These are phyloP conservation scores for Verticillium klebahnii DNA, from an alignment of 2,329 filamentous ascomycete species.

Conservation along the genomic window DNA sequence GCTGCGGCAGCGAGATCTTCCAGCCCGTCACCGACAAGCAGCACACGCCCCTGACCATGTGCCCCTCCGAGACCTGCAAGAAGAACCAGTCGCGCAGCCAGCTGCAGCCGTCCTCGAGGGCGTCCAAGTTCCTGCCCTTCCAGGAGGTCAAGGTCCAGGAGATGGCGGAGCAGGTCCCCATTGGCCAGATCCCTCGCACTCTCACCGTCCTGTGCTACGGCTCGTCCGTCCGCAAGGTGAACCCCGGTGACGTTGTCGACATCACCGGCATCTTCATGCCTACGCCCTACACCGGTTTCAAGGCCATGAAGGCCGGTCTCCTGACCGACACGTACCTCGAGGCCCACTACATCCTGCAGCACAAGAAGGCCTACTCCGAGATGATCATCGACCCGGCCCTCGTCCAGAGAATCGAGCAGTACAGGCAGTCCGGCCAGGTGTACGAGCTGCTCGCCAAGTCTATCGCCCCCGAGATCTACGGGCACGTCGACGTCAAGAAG, in stretches of 20 bases:
- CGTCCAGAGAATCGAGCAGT: constrained; percentile 78
- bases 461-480: constrained; percentile 95
- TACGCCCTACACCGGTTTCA: constrained; percentile 97
- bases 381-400: constrained; percentile 78
- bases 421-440: constrained; percentile 80
- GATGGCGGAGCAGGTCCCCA: constrained; percentile 97
- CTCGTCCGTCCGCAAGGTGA: constrained; percentile 78
- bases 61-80: constrained; percentile 85
- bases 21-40: constrained; percentile 90
- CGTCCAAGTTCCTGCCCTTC: constrained; percentile 95
- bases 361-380: constrained; percentile 97
- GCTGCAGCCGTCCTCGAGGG: constrained; percentile 88
- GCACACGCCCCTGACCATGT: constrained; percentile 81
- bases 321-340: constrained; percentile 96
- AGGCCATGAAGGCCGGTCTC: constrained; percentile 93
- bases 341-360: constrained; percentile 87
- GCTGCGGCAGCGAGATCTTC: constrained; percentile 95
- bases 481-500: constrained; percentile 96
- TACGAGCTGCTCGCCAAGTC: constrained; percentile 95
- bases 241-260: constrained; percentile 91
- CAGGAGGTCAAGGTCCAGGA: constrained; percentile 99
- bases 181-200: constrained; percentile 92
- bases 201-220: constrained; percentile 89
- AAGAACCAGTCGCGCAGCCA: constrained; percentile 90
- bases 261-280: constrained; percentile 94